Percentiles rank a stretch among this genome's conserved stretches.
Evolutionary conservation across 2,329 filamentous ascomycete genomes (phyloP).

Genomic region (Daldinia sp.): DNA sequence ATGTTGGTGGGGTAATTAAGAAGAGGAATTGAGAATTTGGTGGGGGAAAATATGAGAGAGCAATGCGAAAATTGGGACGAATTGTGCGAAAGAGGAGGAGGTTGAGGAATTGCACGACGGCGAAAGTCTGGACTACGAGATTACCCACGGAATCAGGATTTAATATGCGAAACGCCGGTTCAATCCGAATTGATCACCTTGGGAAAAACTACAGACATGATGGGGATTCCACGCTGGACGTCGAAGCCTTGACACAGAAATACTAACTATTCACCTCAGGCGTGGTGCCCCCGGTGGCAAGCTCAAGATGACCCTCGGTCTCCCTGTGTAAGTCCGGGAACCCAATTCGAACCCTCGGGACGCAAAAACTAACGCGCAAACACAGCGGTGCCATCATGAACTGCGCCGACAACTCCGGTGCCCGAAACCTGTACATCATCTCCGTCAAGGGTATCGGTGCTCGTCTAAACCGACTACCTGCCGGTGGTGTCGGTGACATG

Average conservation of each 20-base stretch:
- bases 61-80: neutral
- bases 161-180: neutral
- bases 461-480: slow-evolving; percentile 95
- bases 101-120: neutral
- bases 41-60: slow-evolving; percentile 16
- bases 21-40: slow-evolving; percentile 22
- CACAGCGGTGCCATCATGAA: slow-evolving; percentile 99
- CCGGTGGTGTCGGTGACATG: slow-evolving; percentile 99
- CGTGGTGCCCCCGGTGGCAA: slow-evolving; percentile 98
- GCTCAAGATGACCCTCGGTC: slow-evolving; percentile 99
- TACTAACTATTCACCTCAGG: slow-evolving; percentile 50
- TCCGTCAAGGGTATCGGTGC: slow-evolving; percentile 98
- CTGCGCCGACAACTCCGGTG: slow-evolving; percentile 99
- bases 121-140: neutral
- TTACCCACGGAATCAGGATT: neutral
- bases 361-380: slow-evolving; percentile 31
- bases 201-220: neutral
- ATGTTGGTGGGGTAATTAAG: slow-evolving; percentile 18
- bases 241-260: neutral
- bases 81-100: neutral
- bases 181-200: slow-evolving; percentile 12
- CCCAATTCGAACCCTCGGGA: slow-evolving; percentile 5
- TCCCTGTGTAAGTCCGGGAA: slow-evolving; percentile 86
- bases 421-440: slow-evolving; percentile 99
- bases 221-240: neutral